Conservation (phyloP, 495 filamentous ascomycete species). For the Penicillium simplicissimum region DNA sequence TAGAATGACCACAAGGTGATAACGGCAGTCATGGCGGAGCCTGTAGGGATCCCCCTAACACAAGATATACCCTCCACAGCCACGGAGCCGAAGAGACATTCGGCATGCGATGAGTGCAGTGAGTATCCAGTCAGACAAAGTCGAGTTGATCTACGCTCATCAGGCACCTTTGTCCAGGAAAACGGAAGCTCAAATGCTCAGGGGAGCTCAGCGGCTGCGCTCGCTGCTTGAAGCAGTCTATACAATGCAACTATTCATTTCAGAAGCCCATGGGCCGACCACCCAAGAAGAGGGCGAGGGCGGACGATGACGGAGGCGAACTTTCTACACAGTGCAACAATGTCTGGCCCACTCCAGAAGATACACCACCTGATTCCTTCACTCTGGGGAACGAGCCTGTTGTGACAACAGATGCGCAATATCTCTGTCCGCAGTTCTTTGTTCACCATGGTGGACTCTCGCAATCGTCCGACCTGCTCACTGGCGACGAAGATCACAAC, state of each 20-base stretch:
- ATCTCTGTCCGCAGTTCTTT: constrained; percentile 31
- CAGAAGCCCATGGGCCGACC: constrained; percentile 53
- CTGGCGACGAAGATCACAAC: constrained; percentile 31
- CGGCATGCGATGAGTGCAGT: constrained; percentile 49
- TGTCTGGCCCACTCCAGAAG: constrained; percentile 29
- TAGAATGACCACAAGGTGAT: neutral
- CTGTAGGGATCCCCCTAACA: neutral
- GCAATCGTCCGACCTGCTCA: constrained; percentile 22
- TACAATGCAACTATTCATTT: constrained; percentile 46
- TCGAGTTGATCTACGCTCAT: constrained; percentile 21
- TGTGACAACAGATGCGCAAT: constrained; percentile 20
- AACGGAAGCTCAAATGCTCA: constrained; percentile 52
- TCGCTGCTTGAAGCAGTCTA: constrained; percentile 44
- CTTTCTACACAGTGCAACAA: constrained; percentile 19
- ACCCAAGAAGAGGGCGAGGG: constrained; percentile 43
- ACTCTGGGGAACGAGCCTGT: constrained; percentile 9
- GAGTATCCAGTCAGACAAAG: constrained; percentile 16
- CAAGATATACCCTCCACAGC: constrained; percentile 7
- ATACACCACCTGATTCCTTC: constrained; percentile 18
- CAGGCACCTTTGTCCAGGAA: constrained; percentile 30
- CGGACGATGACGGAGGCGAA: constrained; percentile 32
- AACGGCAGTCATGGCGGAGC: constrained; percentile 9
- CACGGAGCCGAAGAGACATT: constrained; percentile 37
- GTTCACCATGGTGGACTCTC: constrained; percentile 19
- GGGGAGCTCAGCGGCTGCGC: constrained; percentile 44